Evolutionary conservation across 371 early-diverging fungal genomes (phyloP), one percentile per base, ranked within the genome.

Genomic region (Mortierella sp.): DNA sequence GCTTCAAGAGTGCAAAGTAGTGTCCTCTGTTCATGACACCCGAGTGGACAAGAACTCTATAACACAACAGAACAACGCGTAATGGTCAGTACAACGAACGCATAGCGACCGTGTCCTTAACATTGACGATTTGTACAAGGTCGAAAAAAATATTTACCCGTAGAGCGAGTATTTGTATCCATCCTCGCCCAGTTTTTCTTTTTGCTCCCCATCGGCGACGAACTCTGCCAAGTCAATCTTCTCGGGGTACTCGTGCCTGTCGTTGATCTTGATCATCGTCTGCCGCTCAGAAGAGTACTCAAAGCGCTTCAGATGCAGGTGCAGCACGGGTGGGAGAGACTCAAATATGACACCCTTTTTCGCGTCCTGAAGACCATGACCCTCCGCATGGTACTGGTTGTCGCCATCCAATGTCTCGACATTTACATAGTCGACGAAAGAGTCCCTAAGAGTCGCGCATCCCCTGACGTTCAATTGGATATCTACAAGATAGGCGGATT

Each of bases 311-410:
- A 99, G 88, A 84, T 99, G 99, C 70, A 99, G 86, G 84, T 99
- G 99, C 43, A 99, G 89, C 5, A 99, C 97, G 3, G 97, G 97
- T 14, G 99, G 99, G 78, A 99, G 96, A 34, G 90, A 89, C 72
- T 94, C 93, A 84, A 99, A 99, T 31, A 95, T 94, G 24, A 99
- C 98, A 50, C 98, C 98, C 81, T 99, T 99, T 66, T 93, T 93
- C n/a, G 99, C 99, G 81, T 96, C 96, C 75, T 99, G 99, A 52
- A 98, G 89, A 2, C 99, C 99, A 87, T 95, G 91, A 29, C 95
- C 96, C 84, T 99, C 99, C n/a, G 99, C 98, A 80, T 89, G 88
- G 86, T 99, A 99, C 84, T 95, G 95, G 91, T 99, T 99, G 29
- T 99, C 99, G 24, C 97, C 99, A 67, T 98, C 97, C 43, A 99